Percentiles rank a stretch among this genome's conserved stretches.
These are phyloP conservation scores for Populus nigra DNA, from an alignment of 345 rosid species.

Conservation along the genomic window DNA sequence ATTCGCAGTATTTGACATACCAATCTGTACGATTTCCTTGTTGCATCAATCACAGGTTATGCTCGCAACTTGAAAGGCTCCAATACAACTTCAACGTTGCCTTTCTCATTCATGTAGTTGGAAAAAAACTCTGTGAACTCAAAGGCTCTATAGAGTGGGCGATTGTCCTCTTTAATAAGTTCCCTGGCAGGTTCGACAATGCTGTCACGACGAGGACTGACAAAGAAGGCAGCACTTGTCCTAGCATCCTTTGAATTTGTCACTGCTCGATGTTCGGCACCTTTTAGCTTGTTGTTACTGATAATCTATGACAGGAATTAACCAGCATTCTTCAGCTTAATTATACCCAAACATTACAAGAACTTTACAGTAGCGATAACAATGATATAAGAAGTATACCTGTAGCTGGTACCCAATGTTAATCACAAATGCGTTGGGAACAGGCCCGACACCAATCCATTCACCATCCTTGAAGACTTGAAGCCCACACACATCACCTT, in stretches of 20 bases:
- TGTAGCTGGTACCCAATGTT: conserved; percentile 28
- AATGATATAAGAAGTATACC: neutral
- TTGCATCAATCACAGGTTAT: neutral
- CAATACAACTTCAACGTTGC: neutral
- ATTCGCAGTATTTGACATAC: neutral
- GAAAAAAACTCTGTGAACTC: conserved; percentile 13
- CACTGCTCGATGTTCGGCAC: conserved; percentile 35
- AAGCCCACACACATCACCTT: conserved; percentile 21
- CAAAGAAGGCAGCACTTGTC: conserved; percentile 23
- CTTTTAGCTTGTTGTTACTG: conserved; percentile 30
- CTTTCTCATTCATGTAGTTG: neutral
- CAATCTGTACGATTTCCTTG: no score
- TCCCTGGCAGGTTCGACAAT: conserved; percentile 23
- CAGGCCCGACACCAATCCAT: conserved; percentile 33
- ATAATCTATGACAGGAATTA: conserved; percentile 15
- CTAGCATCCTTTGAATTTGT: conserved; percentile 22
- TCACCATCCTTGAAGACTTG: conserved; percentile 26
- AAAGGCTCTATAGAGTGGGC: conserved; percentile 14
- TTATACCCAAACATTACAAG: neutral
- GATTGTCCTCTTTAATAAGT: neutral
- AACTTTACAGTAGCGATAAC: no score
- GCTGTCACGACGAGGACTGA: neutral
- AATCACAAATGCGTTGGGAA: conserved; percentile 31
- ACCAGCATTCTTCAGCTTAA: neutral
- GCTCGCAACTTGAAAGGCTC: conserved; percentile 13